Evolutionary conservation across 2,329 filamentous ascomycete species (phyloP).

Genomic region (Cercospora janseana): DNA sequence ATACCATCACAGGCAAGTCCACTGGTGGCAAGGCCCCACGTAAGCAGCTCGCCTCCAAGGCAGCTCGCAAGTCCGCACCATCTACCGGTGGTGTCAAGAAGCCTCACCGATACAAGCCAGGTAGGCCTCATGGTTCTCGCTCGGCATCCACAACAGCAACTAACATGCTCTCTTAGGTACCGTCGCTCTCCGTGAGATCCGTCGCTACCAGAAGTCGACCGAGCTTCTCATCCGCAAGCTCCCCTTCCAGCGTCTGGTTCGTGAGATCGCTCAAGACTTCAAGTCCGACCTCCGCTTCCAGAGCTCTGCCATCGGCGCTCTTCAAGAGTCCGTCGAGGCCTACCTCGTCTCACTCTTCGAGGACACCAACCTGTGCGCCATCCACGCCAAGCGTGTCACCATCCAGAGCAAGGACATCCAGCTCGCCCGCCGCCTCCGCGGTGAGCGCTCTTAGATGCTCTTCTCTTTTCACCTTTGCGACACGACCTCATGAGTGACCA

Average conservation of each 20-base stretch:
- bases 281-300: slow-evolving; percentile 85
- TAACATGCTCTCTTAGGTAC: slow-evolving; percentile 58
- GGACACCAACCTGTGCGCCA: slow-evolving; percentile 91
- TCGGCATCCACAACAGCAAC: slow-evolving; percentile 21
- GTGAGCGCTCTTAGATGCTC: slow-evolving; percentile 52
- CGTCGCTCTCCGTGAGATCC: slow-evolving; percentile 84
- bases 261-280: slow-evolving; percentile 67
- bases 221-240: slow-evolving; percentile 81
- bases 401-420: slow-evolving; percentile 94
- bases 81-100: slow-evolving; percentile 75
- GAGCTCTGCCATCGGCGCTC: slow-evolving; percentile 85
- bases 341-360: slow-evolving; percentile 97
- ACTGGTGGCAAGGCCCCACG: slow-evolving; percentile 70
- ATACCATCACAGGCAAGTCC: slow-evolving; percentile 61
- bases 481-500: slow-evolving; percentile 25
- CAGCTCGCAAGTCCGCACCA: slow-evolving; percentile 94
- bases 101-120: slow-evolving; percentile 56
- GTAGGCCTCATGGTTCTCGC: slow-evolving; percentile 33
- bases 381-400: slow-evolving; percentile 93
- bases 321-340: slow-evolving; percentile 94
- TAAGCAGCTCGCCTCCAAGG: slow-evolving; percentile 99
- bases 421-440: slow-evolving; percentile 64
- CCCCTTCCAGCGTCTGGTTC: slow-evolving; percentile 75
- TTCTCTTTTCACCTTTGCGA: slow-evolving; percentile 25
- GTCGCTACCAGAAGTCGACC: slow-evolving; percentile 83